Conservation (phyloP, 2,329 filamentous ascomycete genomes). For the Myriosclerotinia scirpicola region DNA sequence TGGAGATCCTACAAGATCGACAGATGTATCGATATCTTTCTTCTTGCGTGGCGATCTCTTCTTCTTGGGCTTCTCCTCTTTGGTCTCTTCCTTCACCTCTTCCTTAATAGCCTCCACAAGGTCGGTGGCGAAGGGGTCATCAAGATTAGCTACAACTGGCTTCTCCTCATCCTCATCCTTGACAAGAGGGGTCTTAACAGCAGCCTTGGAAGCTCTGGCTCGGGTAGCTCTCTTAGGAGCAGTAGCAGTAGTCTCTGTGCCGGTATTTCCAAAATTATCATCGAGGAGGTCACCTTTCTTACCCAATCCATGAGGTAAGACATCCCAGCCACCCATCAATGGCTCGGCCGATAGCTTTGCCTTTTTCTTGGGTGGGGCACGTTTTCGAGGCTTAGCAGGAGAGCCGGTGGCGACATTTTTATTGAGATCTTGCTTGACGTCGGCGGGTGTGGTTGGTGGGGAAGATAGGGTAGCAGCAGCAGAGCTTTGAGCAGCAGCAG, state of each 20-base stretch:
- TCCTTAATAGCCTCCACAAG: neutral
- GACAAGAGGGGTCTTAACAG: neutral
- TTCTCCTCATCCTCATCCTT: slow-evolving; percentile 19
- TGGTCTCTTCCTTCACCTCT: neutral
- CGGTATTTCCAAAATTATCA: slow-evolving; percentile 12
- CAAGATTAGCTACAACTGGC: neutral
- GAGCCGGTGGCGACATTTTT: slow-evolving; percentile 17
- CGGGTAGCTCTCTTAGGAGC: neutral
- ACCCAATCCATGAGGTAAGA: slow-evolving; percentile 59
- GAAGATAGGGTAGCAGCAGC: slow-evolving; percentile 15
- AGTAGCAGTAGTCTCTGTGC: neutral
- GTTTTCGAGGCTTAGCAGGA: slow-evolving; percentile 20
- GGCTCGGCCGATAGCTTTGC: slow-evolving; percentile 20
- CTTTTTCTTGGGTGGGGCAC: slow-evolving; percentile 23
- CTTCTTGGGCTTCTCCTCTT: slow-evolving; percentile 23
- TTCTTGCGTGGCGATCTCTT: slow-evolving; percentile 25
- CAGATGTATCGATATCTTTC: slow-evolving; percentile 22
- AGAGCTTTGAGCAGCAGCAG: neutral
- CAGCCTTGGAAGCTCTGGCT: neutral
- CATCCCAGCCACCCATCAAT: slow-evolving; percentile 41
- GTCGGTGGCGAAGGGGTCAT: neutral
- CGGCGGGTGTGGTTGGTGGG: slow-evolving; percentile 3
- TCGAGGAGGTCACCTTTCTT: slow-evolving; percentile 31
- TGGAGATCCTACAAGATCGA: neutral
- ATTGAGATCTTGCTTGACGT: neutral